Percentiles rank a stretch among this genome's conserved stretches.
phyloP scores from a whole-genome alignment of 768 basidiomycete species.

The Mrakia blollopis region DNA sequence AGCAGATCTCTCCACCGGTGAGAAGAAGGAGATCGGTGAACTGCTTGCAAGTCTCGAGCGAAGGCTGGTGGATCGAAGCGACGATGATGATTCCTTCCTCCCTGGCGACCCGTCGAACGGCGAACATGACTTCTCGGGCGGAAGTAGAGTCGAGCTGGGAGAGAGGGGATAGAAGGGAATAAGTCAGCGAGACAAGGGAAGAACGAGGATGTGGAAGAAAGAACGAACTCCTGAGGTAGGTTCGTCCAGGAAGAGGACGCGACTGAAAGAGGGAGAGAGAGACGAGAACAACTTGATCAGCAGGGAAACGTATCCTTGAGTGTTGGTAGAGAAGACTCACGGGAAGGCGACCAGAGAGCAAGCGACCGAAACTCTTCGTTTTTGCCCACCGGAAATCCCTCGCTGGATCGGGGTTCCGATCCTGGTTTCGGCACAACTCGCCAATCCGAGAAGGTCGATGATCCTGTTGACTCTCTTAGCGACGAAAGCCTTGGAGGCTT shows the following conservation, averaged over 20 bases:
- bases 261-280: background rate
- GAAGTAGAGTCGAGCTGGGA: slow-evolving; percentile 32
- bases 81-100: slow-evolving; percentile 44
- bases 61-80: slow-evolving; percentile 46
- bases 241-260: slow-evolving; percentile 34
- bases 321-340: slow-evolving; percentile 19
- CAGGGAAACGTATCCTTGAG: background rate
- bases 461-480: slow-evolving; percentile 49
- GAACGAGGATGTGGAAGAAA: background rate
- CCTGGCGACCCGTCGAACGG: slow-evolving; percentile 21
- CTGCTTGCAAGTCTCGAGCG: background rate
- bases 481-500: slow-evolving; percentile 43
- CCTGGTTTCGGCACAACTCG: slow-evolving; percentile 16
- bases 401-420: slow-evolving; percentile 31
- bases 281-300: background rate
- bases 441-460: slow-evolving; percentile 51
- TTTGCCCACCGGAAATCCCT: slow-evolving; percentile 33
- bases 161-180: background rate
- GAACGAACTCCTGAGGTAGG: slow-evolving; percentile 21
- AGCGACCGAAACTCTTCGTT: slow-evolving; percentile 31
- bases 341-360: slow-evolving; percentile 32
- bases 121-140: slow-evolving; percentile 31
- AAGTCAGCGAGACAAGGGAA: background rate
- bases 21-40: slow-evolving; percentile 18
- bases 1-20: background rate